Conservation (phyloP, 306 rosid genomes). For the Ormosia emarginata region DNA sequence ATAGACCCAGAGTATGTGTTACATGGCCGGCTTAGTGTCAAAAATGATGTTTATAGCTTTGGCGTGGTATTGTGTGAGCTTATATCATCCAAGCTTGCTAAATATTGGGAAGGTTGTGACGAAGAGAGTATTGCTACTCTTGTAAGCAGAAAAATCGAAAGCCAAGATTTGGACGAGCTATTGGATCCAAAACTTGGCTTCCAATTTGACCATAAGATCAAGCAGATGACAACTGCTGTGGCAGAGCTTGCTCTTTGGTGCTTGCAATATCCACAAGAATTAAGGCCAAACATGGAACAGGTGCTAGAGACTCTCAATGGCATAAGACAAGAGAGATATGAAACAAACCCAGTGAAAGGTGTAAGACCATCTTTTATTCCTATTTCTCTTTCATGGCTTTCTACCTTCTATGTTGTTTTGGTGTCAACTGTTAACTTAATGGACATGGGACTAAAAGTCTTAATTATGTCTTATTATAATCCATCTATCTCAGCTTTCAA, state of each 20-base stretch:
- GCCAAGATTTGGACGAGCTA: not conserved
- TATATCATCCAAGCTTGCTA: not conserved
- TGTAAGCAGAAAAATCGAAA: not conserved
- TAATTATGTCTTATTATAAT: not conserved
- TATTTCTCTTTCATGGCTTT: not conserved
- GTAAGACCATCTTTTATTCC: not conserved
- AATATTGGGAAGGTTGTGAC: not conserved
- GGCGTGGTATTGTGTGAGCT: conserved; percentile 27
- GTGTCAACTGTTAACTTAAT: not conserved
- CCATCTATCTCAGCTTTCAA: conserved; percentile 6
- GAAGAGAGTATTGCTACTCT: not conserved
- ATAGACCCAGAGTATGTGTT: conserved; percentile 16
- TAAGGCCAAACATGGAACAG: conserved; percentile 20
- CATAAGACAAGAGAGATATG: not conserved
- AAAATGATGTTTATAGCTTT: conserved; percentile 27
- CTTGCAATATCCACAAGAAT: conserved; percentile 6
- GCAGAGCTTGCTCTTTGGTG: conserved; percentile 18
- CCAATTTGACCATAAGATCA: not conserved
- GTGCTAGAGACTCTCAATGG: conserved; percentile 10
- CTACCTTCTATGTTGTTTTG: not conserved
- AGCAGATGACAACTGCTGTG: not conserved
- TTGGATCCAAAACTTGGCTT: conserved; percentile 17
- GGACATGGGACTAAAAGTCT: not conserved
- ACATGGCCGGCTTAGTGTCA: not conserved
- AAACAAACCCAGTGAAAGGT: not conserved